Base-by-base conservation (phyloP, 345 rosid genomes). In the Eucalyptus brandiana region DNA sequence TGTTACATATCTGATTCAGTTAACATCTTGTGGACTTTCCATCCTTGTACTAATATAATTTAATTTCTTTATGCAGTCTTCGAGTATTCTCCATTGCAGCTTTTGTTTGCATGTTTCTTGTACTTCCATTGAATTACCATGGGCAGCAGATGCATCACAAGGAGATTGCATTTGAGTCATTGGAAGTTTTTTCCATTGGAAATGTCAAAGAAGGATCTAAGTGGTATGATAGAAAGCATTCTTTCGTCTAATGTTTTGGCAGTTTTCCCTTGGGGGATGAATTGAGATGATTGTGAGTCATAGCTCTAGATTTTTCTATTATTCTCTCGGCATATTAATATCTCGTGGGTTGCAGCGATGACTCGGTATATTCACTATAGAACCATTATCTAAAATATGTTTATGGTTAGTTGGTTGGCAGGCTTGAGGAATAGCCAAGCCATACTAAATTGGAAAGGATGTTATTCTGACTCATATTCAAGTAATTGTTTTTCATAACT, bases 181-280 rank as follows among this genome's bases (percentile, higher is more conserved):
- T 44, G 45, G 45, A 44, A 44, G 9, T 44, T 44, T 44, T 44
- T 44, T 7, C 45, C 45, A 44, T 44, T 44, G 45, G 45, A 44
- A 44, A 44, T 44, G 45, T 44, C 45, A 87, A 93, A 88, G 93
- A 90, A 94, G 96, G 98, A 91, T 98, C 99, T 81, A 89, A 89
- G 92, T 98, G 99, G 99, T 97, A 94, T 60, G 93, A 89, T 37
- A 48, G 86, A 88, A 81, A n/a, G 16, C 67, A n/a, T 50, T 69
- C 49, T 58, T 30, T 24, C 17, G 6, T 56, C 12, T 30, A 11
- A 76, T 40, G 47, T 40, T 88, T 42, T 88, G 42, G 49, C 34
- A 37, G 48, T 49, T 54, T 28, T 58, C 54, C 62, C 23, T 19
- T 12, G 42, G 50, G 50, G 85, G 47, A 76, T 76, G 47, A 40